Evolutionary conservation across 1,284 basidiomycete species (phyloP).

Genomic region (Ustanciosporium gigantosporum): DNA sequence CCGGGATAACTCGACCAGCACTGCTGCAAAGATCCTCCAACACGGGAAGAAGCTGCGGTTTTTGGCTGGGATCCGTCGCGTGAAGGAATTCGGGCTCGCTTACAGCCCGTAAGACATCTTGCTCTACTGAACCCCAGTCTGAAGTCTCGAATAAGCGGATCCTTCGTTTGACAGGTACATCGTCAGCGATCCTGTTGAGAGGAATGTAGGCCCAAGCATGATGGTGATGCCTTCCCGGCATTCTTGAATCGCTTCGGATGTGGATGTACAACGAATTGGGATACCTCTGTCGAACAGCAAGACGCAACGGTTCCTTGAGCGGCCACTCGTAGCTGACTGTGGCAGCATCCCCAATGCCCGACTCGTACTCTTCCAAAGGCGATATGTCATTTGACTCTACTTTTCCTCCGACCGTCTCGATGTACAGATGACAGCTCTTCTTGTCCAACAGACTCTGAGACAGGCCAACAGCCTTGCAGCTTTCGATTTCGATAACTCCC

Average conservation of each 20-base stretch:
- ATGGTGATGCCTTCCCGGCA: slow-evolving; percentile 41
- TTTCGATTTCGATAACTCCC: slow-evolving; percentile 44
- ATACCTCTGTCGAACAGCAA: slow-evolving; percentile 40
- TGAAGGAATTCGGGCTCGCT: slow-evolving; percentile 25
- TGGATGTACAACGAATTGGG: slow-evolving; percentile 35
- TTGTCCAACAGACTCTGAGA: slow-evolving; percentile 29
- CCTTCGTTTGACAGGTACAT: slow-evolving; percentile 19
- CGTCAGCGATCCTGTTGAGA: slow-evolving; percentile 44
- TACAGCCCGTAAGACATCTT: slow-evolving; percentile 38
- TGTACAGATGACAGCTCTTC: slow-evolving; percentile 30
- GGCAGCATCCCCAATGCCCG: slow-evolving; percentile 18
- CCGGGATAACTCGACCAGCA: slow-evolving; percentile 10
- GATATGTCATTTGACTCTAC: slow-evolving; percentile 27
- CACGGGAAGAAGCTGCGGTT: slow-evolving; percentile 24
- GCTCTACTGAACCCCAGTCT: slow-evolving; percentile 43
- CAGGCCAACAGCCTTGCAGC: slow-evolving; percentile 30
- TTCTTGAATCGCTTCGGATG: slow-evolving; percentile 42
- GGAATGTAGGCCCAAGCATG: slow-evolving; percentile 41
- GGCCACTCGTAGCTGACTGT: slow-evolving; percentile 35
- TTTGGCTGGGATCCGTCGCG: background rate
- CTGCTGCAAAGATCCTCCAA: slow-evolving; percentile 40
- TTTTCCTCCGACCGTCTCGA: slow-evolving; percentile 48
- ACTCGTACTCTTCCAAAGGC: slow-evolving; percentile 26
- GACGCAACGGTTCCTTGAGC: slow-evolving; percentile 28
- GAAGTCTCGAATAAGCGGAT: slow-evolving; percentile 35